A percentile compares a stretch with the other conserved stretches of the same genome.
These are phyloP conservation scores for Calcarisporium arbuscula DNA, from an alignment of 2,329 filamentous ascomycete species.

Conservation along the genomic window DNA sequence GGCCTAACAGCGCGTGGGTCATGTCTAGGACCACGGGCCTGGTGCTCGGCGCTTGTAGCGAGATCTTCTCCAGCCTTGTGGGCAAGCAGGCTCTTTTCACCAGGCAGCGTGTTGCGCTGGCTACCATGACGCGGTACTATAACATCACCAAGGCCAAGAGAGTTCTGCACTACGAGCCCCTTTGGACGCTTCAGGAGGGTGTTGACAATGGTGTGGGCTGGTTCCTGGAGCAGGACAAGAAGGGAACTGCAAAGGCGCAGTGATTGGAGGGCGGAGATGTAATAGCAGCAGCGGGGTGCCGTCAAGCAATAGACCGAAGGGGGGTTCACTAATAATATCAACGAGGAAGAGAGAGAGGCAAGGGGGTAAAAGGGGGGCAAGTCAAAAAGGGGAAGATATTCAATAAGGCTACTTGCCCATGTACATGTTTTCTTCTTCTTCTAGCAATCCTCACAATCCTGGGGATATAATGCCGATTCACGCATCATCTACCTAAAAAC, in stretches of 20 bases:
- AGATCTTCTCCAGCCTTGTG: conserved; percentile 43
- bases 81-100: conserved; percentile 51
- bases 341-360: not conserved
- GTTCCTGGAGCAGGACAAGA: conserved; percentile 47
- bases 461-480: too few relatives aligned
- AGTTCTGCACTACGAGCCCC: conserved; percentile 62
- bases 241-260: conserved; percentile 17
- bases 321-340: not conserved
- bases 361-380: not conserved
- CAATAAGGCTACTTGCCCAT: not conserved
- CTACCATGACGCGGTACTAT: conserved; percentile 72
- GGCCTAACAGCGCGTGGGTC: conserved; percentile 48
- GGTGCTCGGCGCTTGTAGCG: conserved; percentile 45
- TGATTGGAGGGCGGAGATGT: conserved; percentile 1
- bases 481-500: too few relatives aligned
- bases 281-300: too few relatives aligned
- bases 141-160: conserved; percentile 69
- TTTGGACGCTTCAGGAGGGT: conserved; percentile 62
- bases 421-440: not conserved
- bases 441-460: too few relatives aligned
- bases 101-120: conserved; percentile 56
- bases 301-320: too few relatives aligned
- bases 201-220: conserved; percentile 47
- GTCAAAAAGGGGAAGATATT: not conserved
- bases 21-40: conserved; percentile 47